Percentiles rank a stretch among this genome's conserved stretches.
Evolutionary conservation across 257 asterid species (phyloP).

Genomic region (Solanum tarapatanum): DNA sequence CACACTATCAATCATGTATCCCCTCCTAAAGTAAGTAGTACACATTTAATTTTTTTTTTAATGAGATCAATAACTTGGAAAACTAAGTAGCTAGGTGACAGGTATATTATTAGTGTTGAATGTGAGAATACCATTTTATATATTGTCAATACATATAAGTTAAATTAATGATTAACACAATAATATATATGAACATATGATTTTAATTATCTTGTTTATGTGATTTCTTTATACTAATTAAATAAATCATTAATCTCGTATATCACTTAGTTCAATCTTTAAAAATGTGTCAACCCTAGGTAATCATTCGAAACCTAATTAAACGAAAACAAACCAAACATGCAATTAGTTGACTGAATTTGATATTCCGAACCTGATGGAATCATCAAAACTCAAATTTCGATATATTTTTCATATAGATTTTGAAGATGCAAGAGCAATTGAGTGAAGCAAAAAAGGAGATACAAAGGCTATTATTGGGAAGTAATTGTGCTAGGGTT

Average conservation of each 20-base stretch:
- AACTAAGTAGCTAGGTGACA: neutral
- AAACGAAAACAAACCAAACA: neutral
- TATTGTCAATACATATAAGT: neutral
- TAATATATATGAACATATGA: neutral
- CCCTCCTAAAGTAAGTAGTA: neutral
- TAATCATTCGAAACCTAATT: neutral
- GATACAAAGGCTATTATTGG: slow-evolving; percentile 27
- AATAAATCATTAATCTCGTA: neutral
- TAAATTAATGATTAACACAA: neutral
- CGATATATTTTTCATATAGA: neutral
- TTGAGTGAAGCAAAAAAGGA: slow-evolving; percentile 37
- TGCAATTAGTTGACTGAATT: neutral
- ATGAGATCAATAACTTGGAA: neutral
- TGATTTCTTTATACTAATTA: neutral
- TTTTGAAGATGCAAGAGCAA: slow-evolving; percentile 39
- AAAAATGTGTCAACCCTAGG: neutral
- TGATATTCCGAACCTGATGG: neutral
- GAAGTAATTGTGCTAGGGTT: slow-evolving; percentile 16
- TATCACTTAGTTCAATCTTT: neutral
- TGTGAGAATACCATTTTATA: neutral
- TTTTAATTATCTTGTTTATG: neutral
- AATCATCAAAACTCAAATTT: neutral
- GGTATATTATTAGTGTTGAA: neutral
- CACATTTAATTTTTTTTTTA: neutral
- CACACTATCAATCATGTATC: neutral